phyloP scores from a whole-genome alignment of 164 flowering plant genomes.

The Kingdonia uniflora region DNA sequence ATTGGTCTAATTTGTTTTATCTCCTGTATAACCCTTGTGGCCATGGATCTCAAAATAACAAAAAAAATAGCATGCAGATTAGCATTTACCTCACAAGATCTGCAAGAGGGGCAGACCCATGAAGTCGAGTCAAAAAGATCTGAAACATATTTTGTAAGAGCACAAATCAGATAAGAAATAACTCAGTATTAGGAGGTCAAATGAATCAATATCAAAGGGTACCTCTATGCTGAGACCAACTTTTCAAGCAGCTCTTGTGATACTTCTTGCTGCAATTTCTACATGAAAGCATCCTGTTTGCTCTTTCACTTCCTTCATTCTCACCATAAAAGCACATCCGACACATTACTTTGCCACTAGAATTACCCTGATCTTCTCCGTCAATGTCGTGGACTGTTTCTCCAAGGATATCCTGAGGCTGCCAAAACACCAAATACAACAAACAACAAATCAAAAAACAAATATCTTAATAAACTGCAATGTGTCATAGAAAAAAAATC shows the following conservation, averaged over 20 bases:
- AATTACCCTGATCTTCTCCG: slow-evolving; percentile 28
- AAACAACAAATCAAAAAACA: no score
- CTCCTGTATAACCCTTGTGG: no score
- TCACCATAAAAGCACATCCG: slow-evolving; percentile 80
- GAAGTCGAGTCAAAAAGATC: slow-evolving; percentile 97
- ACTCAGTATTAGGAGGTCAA: no score
- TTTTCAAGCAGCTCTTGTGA: slow-evolving; percentile 77
- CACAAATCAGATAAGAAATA: neutral
- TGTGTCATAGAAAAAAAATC: no score
- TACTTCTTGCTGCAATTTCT: slow-evolving; percentile 83
- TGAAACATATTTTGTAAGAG: slow-evolving; percentile 21
- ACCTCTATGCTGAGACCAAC: slow-evolving; percentile 92
- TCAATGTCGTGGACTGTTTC: slow-evolving; percentile 10
- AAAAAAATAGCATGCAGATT: no score
- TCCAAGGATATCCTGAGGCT: slow-evolving; percentile 16
- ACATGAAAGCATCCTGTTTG: slow-evolving; percentile 85
- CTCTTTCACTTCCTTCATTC: slow-evolving; percentile 77
- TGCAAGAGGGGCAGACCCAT: slow-evolving; percentile 93
- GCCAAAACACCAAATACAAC: no score
- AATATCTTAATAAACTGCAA: no score
- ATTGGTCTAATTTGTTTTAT: no score
- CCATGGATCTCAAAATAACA: no score
- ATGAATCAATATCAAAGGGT: neutral
- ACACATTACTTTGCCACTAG: slow-evolving; percentile 65
- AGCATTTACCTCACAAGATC: slow-evolving; percentile 75